Percentiles rank a stretch among this genome's conserved stretches.
Evolutionary conservation across 257 asterid genomes (phyloP).

Genomic region (Verbascum thapsus): DNA sequence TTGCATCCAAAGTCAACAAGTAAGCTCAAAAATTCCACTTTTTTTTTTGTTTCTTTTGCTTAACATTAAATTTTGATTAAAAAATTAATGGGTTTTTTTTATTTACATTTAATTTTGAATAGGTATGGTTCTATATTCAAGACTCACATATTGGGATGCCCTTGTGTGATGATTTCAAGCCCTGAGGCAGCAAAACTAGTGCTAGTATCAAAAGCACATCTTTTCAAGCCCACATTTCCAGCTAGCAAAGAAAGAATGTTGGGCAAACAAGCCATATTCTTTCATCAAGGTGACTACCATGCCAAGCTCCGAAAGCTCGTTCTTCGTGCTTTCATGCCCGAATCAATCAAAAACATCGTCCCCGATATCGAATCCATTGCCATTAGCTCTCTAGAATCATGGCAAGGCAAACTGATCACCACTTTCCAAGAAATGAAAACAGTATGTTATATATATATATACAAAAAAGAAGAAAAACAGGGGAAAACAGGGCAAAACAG

Average conservation of each 20-base stretch:
- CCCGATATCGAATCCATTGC: conserved; percentile 55
- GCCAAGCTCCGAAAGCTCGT: conserved; percentile 65
- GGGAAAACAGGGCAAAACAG: conserved; percentile 40
- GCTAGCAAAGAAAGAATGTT: too few relatives aligned
- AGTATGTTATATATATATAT: conserved; percentile 39
- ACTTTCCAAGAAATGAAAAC: too few relatives aligned
- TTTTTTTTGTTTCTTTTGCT: conserved; percentile 3
- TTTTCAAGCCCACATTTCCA: too few relatives aligned
- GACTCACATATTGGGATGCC: conserved; percentile 72
- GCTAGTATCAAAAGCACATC: conserved; percentile 57
- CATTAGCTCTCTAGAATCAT: conserved; percentile 40
- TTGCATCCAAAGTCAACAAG: conserved; percentile 73
- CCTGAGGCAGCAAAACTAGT: conserved; percentile 71
- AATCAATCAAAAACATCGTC: conserved; percentile 56
- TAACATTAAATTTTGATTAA: neutral
- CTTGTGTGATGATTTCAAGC: conserved; percentile 76
- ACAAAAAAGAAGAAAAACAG: conserved; percentile 30
- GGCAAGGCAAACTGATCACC: conserved; percentile 61
- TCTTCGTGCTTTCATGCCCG: conserved; percentile 71
- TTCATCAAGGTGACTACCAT: conserved; percentile 75
- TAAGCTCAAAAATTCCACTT: conserved; percentile 40
- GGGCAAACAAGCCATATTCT: too few relatives aligned
- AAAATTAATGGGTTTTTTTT: neutral
- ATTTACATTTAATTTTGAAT: conserved; percentile 7
- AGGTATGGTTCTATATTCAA: conserved; percentile 86